These are phyloP conservation scores for Salix arbutifolia DNA, from an alignment of 345 rosid genomes.

Conservation along the genomic window DNA sequence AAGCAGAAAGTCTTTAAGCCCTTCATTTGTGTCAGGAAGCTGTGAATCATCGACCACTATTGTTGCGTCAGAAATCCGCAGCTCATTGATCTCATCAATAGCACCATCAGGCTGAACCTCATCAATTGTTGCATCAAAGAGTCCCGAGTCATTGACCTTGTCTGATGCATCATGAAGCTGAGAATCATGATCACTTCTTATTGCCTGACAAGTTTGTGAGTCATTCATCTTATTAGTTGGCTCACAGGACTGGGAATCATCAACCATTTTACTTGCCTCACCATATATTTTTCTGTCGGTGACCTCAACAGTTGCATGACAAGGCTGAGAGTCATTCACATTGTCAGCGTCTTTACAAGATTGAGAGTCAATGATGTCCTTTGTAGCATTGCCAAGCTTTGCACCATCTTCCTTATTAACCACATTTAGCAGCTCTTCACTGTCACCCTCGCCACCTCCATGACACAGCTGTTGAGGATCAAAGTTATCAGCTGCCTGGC, in stretches of 20 bases:
- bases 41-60: neutral
- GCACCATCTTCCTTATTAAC: constrained; percentile 15
- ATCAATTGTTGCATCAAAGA: neutral
- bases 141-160: neutral
- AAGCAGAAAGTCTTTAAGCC: neutral
- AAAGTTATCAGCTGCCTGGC: constrained; percentile 15
- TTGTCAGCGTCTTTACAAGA: constrained; percentile 1
- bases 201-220: neutral
- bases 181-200: neutral
- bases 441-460: constrained; percentile 5
- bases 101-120: neutral
- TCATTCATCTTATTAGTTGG: constrained; percentile 2
- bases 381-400: neutral
- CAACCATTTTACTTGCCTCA: constrained; percentile 5
- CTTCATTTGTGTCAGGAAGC: neutral
- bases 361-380: constrained; percentile 2
- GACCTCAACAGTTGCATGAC: constrained; percentile 3
- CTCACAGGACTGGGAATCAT: constrained; percentile 3
- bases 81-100: neutral
- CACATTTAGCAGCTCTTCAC: constrained; percentile 3
- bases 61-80: neutral
- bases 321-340: neutral
- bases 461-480: constrained; percentile 7
- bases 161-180: neutral
- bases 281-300: neutral